Conservation (phyloP, 495 filamentous ascomycete species). For the Lineolata rhizophorae region DNA sequence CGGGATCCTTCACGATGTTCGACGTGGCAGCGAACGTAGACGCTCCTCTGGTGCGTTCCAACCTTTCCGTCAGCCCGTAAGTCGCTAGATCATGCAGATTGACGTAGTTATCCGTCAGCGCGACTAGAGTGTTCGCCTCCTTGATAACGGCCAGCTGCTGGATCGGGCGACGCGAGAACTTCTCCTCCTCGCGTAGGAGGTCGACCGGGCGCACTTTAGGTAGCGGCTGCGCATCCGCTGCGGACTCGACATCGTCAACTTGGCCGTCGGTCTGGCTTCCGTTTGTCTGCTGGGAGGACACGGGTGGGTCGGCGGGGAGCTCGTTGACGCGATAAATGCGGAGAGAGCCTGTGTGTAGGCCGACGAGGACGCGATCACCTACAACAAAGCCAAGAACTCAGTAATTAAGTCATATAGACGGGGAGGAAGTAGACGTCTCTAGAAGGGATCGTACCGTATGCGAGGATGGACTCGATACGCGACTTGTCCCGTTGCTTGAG, state of each 20-base stretch:
- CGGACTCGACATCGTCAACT: conserved; percentile 16
- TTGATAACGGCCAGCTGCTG: conserved; percentile 91
- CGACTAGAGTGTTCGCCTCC: conserved; percentile 75
- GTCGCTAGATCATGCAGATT: conserved; percentile 72
- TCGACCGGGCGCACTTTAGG: conserved; percentile 44
- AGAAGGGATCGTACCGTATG: conserved; percentile 37
- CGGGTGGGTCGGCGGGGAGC: conserved; percentile 5
- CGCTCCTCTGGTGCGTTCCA: conserved; percentile 70
- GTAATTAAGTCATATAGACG: no score
- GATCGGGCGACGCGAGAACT: conserved; percentile 71
- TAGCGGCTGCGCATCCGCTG: conserved; percentile 16
- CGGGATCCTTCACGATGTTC: conserved; percentile 75
- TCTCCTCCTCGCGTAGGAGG: conserved; percentile 72
- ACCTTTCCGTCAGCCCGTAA: conserved; percentile 57
- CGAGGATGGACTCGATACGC: conserved; percentile 80
- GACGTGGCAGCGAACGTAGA: conserved; percentile 78
- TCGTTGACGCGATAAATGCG: conserved; percentile 84
- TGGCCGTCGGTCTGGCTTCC: conserved; percentile 12
- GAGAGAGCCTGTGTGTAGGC: conserved; percentile 70
- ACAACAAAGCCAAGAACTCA: conserved; percentile 6
- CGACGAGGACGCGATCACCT: conserved; percentile 80
- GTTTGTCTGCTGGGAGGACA: conserved; percentile 4
- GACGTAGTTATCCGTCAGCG: conserved; percentile 70
- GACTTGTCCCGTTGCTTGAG: conserved; percentile 86
- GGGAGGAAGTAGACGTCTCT: not conserved